Evolutionary conservation across 306 rosid genomes (phyloP).

Genomic region (Vigna unguiculata): DNA sequence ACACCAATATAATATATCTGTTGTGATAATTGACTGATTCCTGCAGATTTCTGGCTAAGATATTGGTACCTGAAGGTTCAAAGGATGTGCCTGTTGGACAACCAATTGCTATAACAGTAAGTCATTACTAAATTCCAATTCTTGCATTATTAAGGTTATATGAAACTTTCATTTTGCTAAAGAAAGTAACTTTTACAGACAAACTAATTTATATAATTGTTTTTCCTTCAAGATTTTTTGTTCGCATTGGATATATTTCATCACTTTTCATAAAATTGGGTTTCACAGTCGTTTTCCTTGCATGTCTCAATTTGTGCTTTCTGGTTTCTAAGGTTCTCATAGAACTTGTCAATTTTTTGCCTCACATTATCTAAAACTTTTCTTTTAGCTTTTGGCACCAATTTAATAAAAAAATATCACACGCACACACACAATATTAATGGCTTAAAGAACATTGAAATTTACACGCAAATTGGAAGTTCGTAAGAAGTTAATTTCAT

Average conservation of each 20-base stretch:
- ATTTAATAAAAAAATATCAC: slow-evolving; percentile 5
- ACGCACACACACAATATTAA: not conserved
- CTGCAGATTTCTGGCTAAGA: slow-evolving; percentile 88
- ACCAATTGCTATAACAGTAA: slow-evolving; percentile 88
- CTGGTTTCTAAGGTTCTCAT: slow-evolving; percentile 31
- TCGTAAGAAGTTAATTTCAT: slow-evolving; percentile 13
- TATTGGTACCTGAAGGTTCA: slow-evolving; percentile 91
- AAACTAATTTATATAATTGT: slow-evolving; percentile 19
- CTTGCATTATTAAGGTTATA: slow-evolving; percentile 37
- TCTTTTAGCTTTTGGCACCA: slow-evolving; percentile 20
- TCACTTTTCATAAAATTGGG: slow-evolving; percentile 16
- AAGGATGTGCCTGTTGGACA: slow-evolving; percentile 92
- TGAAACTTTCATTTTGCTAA: slow-evolving; percentile 33
- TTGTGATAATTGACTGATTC: slow-evolving; percentile 43
- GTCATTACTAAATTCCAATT: slow-evolving; percentile 42
- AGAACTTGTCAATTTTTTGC: slow-evolving; percentile 32
- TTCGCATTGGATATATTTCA: not conserved
- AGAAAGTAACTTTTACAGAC: slow-evolving; percentile 30
- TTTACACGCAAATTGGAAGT: slow-evolving; percentile 26
- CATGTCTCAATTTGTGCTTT: not conserved
- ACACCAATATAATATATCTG: slow-evolving; percentile 41
- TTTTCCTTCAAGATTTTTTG: slow-evolving; percentile 23
- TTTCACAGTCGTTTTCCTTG: not conserved
- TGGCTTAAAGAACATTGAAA: slow-evolving; percentile 32
- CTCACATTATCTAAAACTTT: slow-evolving; percentile 33